A percentile compares a stretch with the other conserved stretches of the same genome.
phyloP scores from a whole-genome alignment of 2,329 filamentous ascomycete genomes.

The Myriosclerotinia duriaeana region DNA sequence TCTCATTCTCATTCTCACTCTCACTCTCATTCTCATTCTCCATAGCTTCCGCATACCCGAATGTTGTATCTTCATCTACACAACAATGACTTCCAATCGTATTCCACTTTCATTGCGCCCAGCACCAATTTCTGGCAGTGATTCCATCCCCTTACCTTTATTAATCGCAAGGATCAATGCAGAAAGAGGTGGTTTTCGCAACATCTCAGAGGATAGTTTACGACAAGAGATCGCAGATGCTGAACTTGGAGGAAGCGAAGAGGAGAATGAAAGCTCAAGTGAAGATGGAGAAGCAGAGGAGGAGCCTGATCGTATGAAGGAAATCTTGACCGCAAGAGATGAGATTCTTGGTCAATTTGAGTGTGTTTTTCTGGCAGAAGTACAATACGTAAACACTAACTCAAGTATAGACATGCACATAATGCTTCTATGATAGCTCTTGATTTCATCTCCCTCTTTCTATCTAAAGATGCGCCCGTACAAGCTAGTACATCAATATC shows the following conservation, averaged over 20 bases:
- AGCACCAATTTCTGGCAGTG: constrained; percentile 55
- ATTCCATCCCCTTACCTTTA: constrained; percentile 62
- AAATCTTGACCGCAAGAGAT: constrained; percentile 49
- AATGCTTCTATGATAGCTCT: constrained; percentile 68
- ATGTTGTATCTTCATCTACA: too few species aligned
- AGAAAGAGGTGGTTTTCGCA: constrained; percentile 78
- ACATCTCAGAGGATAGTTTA: constrained; percentile 72
- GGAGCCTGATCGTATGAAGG: constrained; percentile 41
- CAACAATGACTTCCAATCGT: constrained; percentile 38
- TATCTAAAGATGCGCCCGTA: constrained; percentile 76
- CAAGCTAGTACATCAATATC: constrained; percentile 71
- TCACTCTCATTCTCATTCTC: neutral
- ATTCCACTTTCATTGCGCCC: constrained; percentile 62
- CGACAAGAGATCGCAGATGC: constrained; percentile 62
- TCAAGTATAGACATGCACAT: constrained; percentile 45
- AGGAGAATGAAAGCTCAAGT: constrained; percentile 46
- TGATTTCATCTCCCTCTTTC: constrained; percentile 78
- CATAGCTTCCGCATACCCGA: neutral
- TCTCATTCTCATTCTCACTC: too few species aligned
- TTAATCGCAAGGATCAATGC: constrained; percentile 77
- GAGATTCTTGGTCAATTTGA: constrained; percentile 60
- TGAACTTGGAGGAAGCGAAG: constrained; percentile 28
- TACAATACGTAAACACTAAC: constrained; percentile 26
- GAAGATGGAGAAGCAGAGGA: constrained; percentile 52
- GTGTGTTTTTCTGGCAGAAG: constrained; percentile 44